Percentiles rank a stretch among this genome's conserved stretches.
Conservation (phyloP, 441 rosid species). For the Bruguiera hainesii region DNA sequence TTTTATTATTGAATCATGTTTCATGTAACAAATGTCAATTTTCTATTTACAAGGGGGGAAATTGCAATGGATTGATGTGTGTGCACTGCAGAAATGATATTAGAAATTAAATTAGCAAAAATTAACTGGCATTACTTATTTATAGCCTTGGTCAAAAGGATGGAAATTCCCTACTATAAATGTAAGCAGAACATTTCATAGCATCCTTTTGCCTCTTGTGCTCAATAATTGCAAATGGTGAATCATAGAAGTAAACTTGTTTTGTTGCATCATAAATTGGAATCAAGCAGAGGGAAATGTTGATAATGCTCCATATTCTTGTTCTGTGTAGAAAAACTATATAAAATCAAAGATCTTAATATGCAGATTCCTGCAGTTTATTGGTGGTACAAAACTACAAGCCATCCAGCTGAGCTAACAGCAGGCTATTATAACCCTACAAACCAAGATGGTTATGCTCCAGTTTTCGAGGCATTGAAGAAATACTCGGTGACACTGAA, state of each 20-base stretch:
- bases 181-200: not conserved
- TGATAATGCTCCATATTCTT: not conserved
- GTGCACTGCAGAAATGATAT: too few relatives aligned
- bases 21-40: too few relatives aligned
- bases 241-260: too few relatives aligned
- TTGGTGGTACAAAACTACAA: slow-evolving; percentile 95
- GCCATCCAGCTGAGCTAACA: slow-evolving; percentile 93
- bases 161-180: not conserved
- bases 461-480: slow-evolving; percentile 57
- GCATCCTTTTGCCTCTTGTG: not conserved
- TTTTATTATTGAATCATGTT: too few relatives aligned
- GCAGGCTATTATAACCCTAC: slow-evolving; percentile 87
- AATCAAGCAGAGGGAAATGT: not conserved
- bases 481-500: slow-evolving; percentile 67
- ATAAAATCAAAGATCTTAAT: slow-evolving; percentile 27
- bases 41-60: too few relatives aligned
- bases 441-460: slow-evolving; percentile 86
- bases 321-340: not conserved
- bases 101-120: too few relatives aligned
- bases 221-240: not conserved
- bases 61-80: too few relatives aligned
- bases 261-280: not conserved
- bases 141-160: not conserved
- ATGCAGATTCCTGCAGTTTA: slow-evolving; percentile 86
- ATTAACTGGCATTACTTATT: not conserved